These are phyloP conservation scores for Colletotrichum australisinense DNA, from an alignment of 2,329 filamentous ascomycete species.

Conservation along the genomic window DNA sequence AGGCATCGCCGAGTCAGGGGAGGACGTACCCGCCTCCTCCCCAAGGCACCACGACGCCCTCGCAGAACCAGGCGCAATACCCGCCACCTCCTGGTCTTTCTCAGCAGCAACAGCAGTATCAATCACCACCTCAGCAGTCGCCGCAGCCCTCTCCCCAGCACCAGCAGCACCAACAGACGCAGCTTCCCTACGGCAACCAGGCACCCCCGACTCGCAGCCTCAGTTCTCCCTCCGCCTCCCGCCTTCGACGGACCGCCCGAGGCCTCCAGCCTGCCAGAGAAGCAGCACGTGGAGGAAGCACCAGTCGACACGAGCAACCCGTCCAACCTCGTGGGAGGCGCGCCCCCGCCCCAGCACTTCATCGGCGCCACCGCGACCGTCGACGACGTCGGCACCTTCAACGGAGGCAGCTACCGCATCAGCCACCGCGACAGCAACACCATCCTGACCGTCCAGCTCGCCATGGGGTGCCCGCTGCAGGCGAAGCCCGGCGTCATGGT, in stretches of 20 bases:
- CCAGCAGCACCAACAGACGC: constrained; percentile 40
- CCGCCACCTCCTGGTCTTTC: constrained; percentile 42
- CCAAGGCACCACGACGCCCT: constrained; percentile 19
- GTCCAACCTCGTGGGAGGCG: constrained; percentile 50
- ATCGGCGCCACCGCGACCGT: constrained; percentile 69
- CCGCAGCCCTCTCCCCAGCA: constrained; percentile 38
- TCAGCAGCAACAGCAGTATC: constrained; percentile 43
- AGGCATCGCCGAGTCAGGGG: constrained; percentile 23
- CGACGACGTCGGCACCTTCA: constrained; percentile 96
- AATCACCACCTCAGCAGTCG: constrained; percentile 44
- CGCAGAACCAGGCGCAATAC: constrained; percentile 42
- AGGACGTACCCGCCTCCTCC: constrained; percentile 40
- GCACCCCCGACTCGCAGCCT: constrained; percentile 32
- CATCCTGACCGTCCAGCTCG: constrained; percentile 88
- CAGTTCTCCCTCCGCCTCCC: constrained; percentile 45
- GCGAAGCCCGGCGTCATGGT: constrained; percentile 92
- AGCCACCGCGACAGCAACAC: constrained; percentile 93
- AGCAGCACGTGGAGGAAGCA: constrained; percentile 40
- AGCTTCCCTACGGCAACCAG: constrained; percentile 37
- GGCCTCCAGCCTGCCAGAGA: constrained; percentile 41
- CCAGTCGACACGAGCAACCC: constrained; percentile 43
- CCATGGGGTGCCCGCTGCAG: constrained; percentile 85
- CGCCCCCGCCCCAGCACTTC: constrained; percentile 66
- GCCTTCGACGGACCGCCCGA: constrained; percentile 43
- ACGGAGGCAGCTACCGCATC: constrained; percentile 93